Evolutionary conservation across 2,329 filamentous ascomycete genomes (phyloP).

Genomic region (Aspergillus flavus): DNA sequence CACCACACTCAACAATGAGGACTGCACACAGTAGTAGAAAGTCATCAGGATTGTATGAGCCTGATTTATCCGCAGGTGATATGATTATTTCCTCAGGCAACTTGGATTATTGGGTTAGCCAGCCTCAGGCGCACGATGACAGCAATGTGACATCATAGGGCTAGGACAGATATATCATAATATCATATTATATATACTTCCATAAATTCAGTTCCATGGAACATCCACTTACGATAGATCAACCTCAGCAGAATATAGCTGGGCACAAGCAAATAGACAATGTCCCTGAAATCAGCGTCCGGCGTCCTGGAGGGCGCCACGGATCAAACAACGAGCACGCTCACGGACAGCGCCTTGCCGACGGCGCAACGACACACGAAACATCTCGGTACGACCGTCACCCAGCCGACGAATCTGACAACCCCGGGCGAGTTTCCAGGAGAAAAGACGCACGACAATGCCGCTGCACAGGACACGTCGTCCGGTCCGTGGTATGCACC

Average conservation of each 20-base stretch:
- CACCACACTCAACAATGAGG: too few species aligned
- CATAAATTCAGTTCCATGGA: too few species aligned
- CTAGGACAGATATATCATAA: too few species aligned
- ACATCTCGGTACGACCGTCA: background rate
- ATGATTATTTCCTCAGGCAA: too few species aligned
- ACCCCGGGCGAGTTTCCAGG: background rate
- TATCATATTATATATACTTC: too few species aligned
- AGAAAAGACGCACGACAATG: background rate
- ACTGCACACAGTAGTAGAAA: too few species aligned
- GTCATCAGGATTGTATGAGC: too few species aligned
- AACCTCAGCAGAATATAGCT: background rate
- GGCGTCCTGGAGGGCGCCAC: background rate
- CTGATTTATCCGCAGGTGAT: too few species aligned
- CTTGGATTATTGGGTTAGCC: too few species aligned
- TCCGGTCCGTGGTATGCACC: background rate
- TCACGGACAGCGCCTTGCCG: background rate
- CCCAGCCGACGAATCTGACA: background rate
- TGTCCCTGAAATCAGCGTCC: background rate
- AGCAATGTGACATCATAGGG: background rate
- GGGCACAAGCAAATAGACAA: background rate
- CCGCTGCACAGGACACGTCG: background rate
- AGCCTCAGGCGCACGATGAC: background rate
- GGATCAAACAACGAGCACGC: background rate
- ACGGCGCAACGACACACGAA: background rate
- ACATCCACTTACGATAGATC: too few species aligned